Percentiles rank a stretch among this genome's conserved stretches.
Evolutionary conservation across 148 eudicot genomes (phyloP).

Genomic region (Fagopyrum esculentum): DNA sequence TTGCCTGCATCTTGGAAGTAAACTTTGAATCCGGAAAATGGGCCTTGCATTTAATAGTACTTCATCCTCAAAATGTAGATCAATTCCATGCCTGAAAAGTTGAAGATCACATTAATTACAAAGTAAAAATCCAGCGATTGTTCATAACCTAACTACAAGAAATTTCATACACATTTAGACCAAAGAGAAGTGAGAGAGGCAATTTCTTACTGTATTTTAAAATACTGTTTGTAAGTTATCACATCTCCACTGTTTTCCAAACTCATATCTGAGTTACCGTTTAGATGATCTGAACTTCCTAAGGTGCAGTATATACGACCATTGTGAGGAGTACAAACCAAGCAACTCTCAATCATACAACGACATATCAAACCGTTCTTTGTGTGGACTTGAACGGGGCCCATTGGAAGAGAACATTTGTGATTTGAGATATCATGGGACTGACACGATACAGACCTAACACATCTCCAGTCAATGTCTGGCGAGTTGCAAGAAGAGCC

Average conservation of each 20-base stretch:
- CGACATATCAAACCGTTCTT: slow-evolving; percentile 36
- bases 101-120: not conserved
- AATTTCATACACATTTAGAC: not conserved
- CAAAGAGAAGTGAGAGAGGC: not conserved
- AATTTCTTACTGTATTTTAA: slow-evolving; percentile 33
- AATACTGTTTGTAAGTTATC: slow-evolving; percentile 58
- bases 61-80: slow-evolving; percentile 40
- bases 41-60: slow-evolving; percentile 49
- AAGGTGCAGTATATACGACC: slow-evolving; percentile 45
- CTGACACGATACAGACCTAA: slow-evolving; percentile 38
- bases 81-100: slow-evolving; percentile 55
- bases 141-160: not conserved
- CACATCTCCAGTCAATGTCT: slow-evolving; percentile 50
- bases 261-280: slow-evolving; percentile 44
- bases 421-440: not conserved
- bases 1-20: slow-evolving; percentile 39
- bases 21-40: slow-evolving; percentile 47
- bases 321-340: slow-evolving; percentile 80
- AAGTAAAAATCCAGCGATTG: not conserved
- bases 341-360: slow-evolving; percentile 51
- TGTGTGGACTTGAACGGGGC: slow-evolving; percentile 25
- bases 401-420: slow-evolving; percentile 10
- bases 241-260: slow-evolving; percentile 24
- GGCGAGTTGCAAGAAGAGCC: slow-evolving; percentile 17
- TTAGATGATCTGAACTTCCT: slow-evolving; percentile 37